A percentile compares a stretch with the other conserved stretches of the same genome.
Evolutionary conservation across 2,329 filamentous ascomycete genomes (phyloP).

Genomic region (Calonectria pauciramosa): DNA sequence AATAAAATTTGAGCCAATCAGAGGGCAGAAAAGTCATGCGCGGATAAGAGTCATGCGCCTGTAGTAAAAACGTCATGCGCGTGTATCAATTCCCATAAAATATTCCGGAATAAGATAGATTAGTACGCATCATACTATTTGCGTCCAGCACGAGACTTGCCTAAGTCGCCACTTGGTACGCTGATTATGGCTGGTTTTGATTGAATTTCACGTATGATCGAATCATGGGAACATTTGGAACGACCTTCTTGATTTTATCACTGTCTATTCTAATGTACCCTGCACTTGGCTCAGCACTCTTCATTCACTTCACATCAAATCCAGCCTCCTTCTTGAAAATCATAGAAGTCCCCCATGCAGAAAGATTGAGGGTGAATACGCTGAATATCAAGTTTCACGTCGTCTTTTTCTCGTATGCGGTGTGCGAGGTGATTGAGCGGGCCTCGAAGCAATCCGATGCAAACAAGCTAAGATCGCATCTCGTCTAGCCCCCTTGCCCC

Average conservation of each 20-base stretch:
- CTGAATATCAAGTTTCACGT: too few relatives aligned
- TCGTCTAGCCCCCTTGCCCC: background rate
- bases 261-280: too few relatives aligned
- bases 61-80: too few relatives aligned
- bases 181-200: background rate
- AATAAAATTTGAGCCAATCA: too few relatives aligned
- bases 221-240: background rate
- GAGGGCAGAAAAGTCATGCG: too few relatives aligned
- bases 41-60: too few relatives aligned
- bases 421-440: background rate
- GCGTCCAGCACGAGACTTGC: background rate
- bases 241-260: background rate
- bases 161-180: background rate
- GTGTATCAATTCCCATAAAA: too few relatives aligned
- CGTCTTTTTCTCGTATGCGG: background rate
- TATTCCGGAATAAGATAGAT: background rate
- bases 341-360: too few relatives aligned
- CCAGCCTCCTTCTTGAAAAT: too few relatives aligned
- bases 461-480: background rate
- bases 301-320: background rate
- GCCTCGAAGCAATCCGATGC: background rate
- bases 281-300: background rate
- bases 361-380: too few relatives aligned
- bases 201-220: background rate
- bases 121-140: background rate